phyloP scores from a whole-genome alignment of 371 early-diverging fungal species.

The Paraphysoderma sedebokerense region DNA sequence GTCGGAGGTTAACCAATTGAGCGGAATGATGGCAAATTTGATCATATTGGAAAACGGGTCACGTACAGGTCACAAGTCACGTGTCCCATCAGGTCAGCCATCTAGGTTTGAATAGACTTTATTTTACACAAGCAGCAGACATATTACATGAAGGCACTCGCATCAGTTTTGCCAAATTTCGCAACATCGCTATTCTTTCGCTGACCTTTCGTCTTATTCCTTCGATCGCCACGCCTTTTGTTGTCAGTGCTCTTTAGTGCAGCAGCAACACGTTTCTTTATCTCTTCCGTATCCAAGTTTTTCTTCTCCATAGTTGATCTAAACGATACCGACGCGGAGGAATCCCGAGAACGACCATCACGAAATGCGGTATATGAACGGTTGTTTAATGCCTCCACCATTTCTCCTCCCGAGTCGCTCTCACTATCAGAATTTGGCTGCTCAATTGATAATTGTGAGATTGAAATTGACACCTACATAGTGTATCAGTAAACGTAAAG shows the following conservation, averaged over 20 bases:
- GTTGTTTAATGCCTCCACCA: too few species aligned
- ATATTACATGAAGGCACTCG: neutral
- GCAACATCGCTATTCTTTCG: neutral
- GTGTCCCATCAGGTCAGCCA: too few species aligned
- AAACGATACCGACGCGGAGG: too few species aligned
- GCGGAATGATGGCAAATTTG: slow-evolving; percentile 21
- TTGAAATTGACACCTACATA: too few species aligned
- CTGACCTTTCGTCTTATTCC: neutral
- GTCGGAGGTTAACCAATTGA: slow-evolving; percentile 9
- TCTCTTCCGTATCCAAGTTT: neutral
- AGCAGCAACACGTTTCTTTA: neutral
- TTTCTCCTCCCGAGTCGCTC: too few species aligned
- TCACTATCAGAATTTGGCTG: too few species aligned
- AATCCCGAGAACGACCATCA: too few species aligned
- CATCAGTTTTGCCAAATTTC: neutral
- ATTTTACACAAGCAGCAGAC: neutral
- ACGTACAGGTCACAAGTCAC: neutral
- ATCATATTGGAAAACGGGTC: slow-evolving; percentile 18
- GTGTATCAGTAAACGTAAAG: too few species aligned
- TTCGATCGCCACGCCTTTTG: neutral
- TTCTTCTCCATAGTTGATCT: neutral
- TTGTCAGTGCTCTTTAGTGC: neutral
- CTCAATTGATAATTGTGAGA: too few species aligned
- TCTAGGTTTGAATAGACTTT: too few species aligned
- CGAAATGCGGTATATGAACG: too few species aligned